Base-by-base conservation (phyloP, 352 stramenopile species). In the Phytopythium montanum region DNA sequence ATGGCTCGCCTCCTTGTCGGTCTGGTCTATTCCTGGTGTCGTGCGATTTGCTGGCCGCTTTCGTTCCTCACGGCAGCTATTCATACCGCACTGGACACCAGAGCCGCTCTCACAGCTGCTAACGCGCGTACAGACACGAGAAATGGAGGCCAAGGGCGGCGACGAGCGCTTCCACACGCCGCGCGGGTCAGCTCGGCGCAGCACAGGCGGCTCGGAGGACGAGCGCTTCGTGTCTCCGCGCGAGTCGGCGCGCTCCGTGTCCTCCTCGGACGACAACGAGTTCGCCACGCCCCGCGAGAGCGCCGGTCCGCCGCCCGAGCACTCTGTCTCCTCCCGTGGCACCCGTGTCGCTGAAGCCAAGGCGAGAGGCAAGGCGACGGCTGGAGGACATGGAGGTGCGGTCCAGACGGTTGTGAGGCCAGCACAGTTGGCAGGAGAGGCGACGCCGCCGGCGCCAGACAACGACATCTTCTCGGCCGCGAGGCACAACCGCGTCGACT, bases 391-490 rank as follows among this genome's bases (percentile, higher is more conserved):
- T 69, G 26, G 54, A 68, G 18, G 23, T 14, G 25, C 21, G n/a
- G n/a, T n/a, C 8, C 33, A 8, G 33, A 10, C 29, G 33, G n/a
- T 18, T 23, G 44, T 9, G 60, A 41, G 52, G 52, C 59, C 49
- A 44, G 14, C 66, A 39, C 56, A 70, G 36, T 25, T 45, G 41
- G 53, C 67, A 33, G 21, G 8, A 10, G 42, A 49, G 9, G 42
- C 10, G 7, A 44, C 36, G 5, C 64, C 67, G 50, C 67, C 64
- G 5, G 58, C 64, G 41, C 57, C 73, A 0, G 76, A 88, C 48
- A 87, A 88, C 65, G 87, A 97, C 61, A 75, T 96, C 25, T 97
- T 97, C 65, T 96, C 85, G 19, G 83, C 88, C 10, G 72, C 85
- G 9, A 66, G 86, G 23, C 90, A 97, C 71, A 95, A 94, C 58